Evolutionary conservation across 2,329 filamentous ascomycete species (phyloP).

Genomic region (Leptographium wingfieldii): DNA sequence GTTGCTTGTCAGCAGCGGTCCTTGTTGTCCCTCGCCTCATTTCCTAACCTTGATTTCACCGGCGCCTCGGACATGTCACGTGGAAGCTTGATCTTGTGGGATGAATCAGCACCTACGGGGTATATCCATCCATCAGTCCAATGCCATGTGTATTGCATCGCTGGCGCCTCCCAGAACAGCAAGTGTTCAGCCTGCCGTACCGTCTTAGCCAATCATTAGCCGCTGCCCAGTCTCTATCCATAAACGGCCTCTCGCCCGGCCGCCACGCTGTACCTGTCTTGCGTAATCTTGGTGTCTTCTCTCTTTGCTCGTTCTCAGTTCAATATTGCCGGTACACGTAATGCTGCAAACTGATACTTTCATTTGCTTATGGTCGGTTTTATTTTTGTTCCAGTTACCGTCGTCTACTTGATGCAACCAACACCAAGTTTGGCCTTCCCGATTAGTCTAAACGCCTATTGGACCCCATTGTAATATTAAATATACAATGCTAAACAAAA

Average conservation of each 20-base stretch:
- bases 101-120: not conserved
- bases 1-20: not conserved
- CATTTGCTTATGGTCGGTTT: not conserved
- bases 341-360: not conserved
- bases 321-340: not conserved
- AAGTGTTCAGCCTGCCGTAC: not conserved
- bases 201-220: constrained; percentile 7
- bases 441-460: not conserved
- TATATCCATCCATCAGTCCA: not conserved
- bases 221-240: constrained; percentile 1
- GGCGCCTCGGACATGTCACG: not conserved
- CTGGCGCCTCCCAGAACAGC: not conserved
- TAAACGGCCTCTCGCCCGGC: not conserved
- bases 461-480: not conserved
- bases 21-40: not conserved
- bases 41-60: not conserved
- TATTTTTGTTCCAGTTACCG: not conserved
- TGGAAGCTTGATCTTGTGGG: not conserved
- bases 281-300: not conserved
- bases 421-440: not conserved
- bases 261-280: not conserved
- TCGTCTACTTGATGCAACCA: not conserved
- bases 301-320: not conserved
- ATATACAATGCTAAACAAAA: not conserved
- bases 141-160: not conserved